These are phyloP conservation scores for Sistotremastrum niveocremeum DNA, from an alignment of 768 basidiomycete species.

Conservation along the genomic window DNA sequence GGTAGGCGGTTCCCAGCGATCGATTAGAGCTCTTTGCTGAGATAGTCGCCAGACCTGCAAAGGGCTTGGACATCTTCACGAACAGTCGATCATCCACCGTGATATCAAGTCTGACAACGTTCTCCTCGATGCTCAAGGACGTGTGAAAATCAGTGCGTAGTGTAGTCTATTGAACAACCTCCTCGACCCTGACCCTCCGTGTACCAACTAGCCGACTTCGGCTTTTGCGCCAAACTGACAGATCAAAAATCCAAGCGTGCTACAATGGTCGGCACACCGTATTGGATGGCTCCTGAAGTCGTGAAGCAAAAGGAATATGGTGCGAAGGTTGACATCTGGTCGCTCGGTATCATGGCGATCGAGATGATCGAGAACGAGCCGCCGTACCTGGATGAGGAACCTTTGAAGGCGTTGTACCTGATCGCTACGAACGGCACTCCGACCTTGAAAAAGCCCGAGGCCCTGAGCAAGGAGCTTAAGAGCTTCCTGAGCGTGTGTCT, in stretches of 20 bases:
- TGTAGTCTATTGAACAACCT: too few species aligned
- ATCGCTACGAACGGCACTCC: conserved; percentile 99
- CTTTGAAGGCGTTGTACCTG: conserved; percentile 83
- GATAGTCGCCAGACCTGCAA: conserved; percentile 64
- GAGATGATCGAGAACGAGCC: conserved; percentile 99
- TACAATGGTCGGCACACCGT: conserved; percentile 97
- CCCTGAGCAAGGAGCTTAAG: conserved; percentile 84
- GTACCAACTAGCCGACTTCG: conserved; percentile 66
- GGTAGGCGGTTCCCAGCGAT: conserved; percentile 33
- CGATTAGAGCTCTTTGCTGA: not conserved
- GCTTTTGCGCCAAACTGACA: conserved; percentile 91
- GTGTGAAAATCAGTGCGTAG: conserved; percentile 91
- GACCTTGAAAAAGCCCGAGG: conserved; percentile 91
- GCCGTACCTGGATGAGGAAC: conserved; percentile 91
- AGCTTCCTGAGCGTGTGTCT: conserved; percentile 95
- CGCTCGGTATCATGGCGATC: conserved; percentile 94
- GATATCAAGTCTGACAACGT: conserved; percentile 98
- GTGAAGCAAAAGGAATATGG: conserved; percentile 97
- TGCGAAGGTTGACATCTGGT: conserved; percentile 95
- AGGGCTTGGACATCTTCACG: conserved; percentile 84
- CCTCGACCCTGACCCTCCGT: not conserved
- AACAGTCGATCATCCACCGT: conserved; percentile 89
- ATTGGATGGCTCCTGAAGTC: conserved; percentile 99
- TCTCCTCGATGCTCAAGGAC: conserved; percentile 79
- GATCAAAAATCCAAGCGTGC: conserved; percentile 95